Evolutionary conservation across 345 rosid species (phyloP).

Genomic region (Salix exigua): DNA sequence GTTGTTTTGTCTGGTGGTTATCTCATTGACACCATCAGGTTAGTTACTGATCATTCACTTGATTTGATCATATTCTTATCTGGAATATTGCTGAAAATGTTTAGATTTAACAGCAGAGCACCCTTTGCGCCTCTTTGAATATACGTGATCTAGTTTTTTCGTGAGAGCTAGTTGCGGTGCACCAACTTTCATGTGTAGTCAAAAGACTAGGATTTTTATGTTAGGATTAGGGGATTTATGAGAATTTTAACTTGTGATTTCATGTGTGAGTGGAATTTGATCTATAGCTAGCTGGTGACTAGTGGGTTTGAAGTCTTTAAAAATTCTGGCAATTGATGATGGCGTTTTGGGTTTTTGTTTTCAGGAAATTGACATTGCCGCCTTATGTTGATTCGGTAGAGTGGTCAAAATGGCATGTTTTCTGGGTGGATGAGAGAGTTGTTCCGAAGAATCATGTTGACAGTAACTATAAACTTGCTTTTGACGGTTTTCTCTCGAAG

Average conservation of each 20-base stretch:
- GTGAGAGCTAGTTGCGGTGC: too few species aligned
- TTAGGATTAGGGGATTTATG: too few species aligned
- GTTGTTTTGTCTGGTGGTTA: slow-evolving; percentile 77
- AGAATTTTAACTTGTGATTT: too few species aligned
- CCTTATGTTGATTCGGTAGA: slow-evolving; percentile 58
- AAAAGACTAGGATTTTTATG: too few species aligned
- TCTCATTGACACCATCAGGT: slow-evolving; percentile 60
- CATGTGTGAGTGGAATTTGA: neutral
- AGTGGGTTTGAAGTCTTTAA: neutral
- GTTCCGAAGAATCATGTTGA: slow-evolving; percentile 79
- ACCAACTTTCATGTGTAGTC: too few species aligned
- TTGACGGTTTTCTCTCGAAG: slow-evolving; percentile 61
- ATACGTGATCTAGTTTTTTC: too few species aligned
- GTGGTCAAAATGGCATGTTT: slow-evolving; percentile 81
- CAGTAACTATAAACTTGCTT: slow-evolving; percentile 82
- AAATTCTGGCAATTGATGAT: neutral
- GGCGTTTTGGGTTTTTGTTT: neutral
- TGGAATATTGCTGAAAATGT: too few species aligned
- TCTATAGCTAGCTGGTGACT: too few species aligned
- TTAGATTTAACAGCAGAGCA: too few species aligned
- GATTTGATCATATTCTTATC: neutral
- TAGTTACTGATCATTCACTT: neutral
- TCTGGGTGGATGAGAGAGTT: slow-evolving; percentile 89
- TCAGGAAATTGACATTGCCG: slow-evolving; percentile 57
- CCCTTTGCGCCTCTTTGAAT: too few species aligned